These are phyloP conservation scores for Linum usitatissimum DNA, from an alignment of 345 rosid genomes.

Conservation along the genomic window DNA sequence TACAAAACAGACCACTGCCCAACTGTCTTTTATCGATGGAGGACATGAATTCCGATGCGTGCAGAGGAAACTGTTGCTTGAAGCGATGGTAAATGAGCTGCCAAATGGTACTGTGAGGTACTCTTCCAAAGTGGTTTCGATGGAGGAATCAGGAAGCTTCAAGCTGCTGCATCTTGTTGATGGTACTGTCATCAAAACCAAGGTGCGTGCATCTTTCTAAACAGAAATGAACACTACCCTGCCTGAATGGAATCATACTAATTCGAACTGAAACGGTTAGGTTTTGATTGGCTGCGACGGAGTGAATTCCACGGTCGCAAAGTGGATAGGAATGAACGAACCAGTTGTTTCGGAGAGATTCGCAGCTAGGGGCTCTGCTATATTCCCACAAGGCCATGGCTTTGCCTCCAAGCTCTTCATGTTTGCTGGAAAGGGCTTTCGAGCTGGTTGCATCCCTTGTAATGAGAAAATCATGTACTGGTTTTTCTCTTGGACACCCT, in stretches of 20 bases:
- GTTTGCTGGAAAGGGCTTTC: background rate
- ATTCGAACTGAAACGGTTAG: background rate
- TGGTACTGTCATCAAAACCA: background rate
- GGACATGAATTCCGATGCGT: background rate
- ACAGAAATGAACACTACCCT: background rate
- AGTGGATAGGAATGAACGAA: background rate
- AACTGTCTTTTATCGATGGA: background rate
- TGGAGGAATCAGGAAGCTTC: background rate
- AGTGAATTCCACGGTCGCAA: background rate
- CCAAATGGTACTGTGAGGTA: background rate
- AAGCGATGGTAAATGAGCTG: background rate
- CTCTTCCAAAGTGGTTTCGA: background rate
- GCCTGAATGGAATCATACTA: background rate
- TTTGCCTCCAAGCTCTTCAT: background rate
- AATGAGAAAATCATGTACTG: background rate
- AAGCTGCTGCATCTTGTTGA: background rate
- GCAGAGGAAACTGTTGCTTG: background rate
- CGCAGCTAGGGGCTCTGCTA: background rate
- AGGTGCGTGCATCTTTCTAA: background rate
- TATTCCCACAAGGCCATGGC: background rate
- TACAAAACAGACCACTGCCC: background rate
- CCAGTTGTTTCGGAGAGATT: background rate
- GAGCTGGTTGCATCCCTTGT: background rate
- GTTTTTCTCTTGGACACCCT: background rate
- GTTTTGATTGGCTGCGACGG: slow-evolving; percentile 5